phyloP scores from a whole-genome alignment of 495 filamentous ascomycete genomes.

The Daldinia childiae region DNA sequence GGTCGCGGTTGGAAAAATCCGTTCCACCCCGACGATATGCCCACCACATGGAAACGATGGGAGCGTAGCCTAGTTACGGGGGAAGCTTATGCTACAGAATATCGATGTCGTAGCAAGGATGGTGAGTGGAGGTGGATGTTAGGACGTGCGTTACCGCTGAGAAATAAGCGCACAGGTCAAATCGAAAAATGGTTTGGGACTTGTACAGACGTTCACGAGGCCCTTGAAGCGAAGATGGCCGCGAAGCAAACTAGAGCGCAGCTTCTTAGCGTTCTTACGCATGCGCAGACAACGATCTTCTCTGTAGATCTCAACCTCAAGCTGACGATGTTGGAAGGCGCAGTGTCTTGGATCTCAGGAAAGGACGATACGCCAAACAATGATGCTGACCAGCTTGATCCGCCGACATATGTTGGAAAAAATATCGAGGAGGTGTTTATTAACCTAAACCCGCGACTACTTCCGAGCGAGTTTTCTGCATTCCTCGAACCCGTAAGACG shows the following conservation, averaged over 20 bases:
- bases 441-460: slow-evolving; percentile 45
- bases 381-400: slow-evolving; percentile 27
- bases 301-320: slow-evolving; percentile 65
- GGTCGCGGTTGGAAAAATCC: slow-evolving; percentile 53
- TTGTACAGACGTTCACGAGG: slow-evolving; percentile 74
- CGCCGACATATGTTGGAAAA: slow-evolving; percentile 60
- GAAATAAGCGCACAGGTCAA: slow-evolving; percentile 64
- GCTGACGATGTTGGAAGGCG: slow-evolving; percentile 71
- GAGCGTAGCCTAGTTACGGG: slow-evolving; percentile 67
- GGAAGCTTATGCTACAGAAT: slow-evolving; percentile 71
- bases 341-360: slow-evolving; percentile 61
- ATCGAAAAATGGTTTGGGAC: slow-evolving; percentile 79
- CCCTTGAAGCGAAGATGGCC: slow-evolving; percentile 66
- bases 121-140: slow-evolving; percentile 79
- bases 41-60: slow-evolving; percentile 61
- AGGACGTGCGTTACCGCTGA: slow-evolving; percentile 69
- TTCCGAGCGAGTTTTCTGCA: slow-evolving; percentile 50
- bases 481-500: slow-evolving; percentile 65
- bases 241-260: slow-evolving; percentile 69
- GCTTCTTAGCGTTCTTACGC: slow-evolving; percentile 72
- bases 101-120: slow-evolving; percentile 68
- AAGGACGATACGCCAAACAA: slow-evolving; percentile 39
- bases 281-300: slow-evolving; percentile 74
- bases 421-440: slow-evolving; percentile 68
- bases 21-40: slow-evolving; percentile 68